Base-by-base conservation (phyloP, 2,329 filamentous ascomycete species). In the Colletotrichum spinosum region DNA sequence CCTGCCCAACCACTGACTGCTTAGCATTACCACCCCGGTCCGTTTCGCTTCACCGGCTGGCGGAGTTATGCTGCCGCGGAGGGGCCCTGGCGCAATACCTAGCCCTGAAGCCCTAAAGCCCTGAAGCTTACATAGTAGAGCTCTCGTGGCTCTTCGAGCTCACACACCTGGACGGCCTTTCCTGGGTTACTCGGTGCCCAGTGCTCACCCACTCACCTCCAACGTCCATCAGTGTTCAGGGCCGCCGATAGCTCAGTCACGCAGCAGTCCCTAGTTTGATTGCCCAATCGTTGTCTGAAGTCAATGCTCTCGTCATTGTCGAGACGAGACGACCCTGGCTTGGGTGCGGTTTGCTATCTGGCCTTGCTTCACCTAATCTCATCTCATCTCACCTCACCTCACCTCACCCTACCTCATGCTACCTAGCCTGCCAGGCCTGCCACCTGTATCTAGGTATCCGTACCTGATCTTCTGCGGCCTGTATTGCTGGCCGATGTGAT, bases 41-140 rank as follows among this genome's bases (percentile, higher is more conserved):
- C 58, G 58, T 49, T 63, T 66, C 53, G 63, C 63, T 57, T 66
- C 63, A 66, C 63, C 63, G 63, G 63, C 59, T 63, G 63, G 63
- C 63, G 63, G 63, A 66, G 63, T 63, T 25, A 66, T 57, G 63
- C 63, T 59, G 63, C 52, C 63, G 52, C 52, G 46, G 58, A 66
- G 63, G 41, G 58, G 63, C 38, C 62, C 63, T 51, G 63, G 63
- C 63, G 63, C 39, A 37, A 25, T 15, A 25, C 25, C 25, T 66
- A 53, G 58, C 59, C 42, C 46, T 42, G 41, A 56, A 42, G n/a
- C 44, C 45, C 34, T 35, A 34, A 51, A 25, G 35, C 25, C 46
- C 46, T 25, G 25, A 49, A 13, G n/a, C 46, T 15, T 34, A 33
- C 17, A 5, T 25, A 25, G 25, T 25, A 25, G 25, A 25, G 25